Percentiles rank a stretch among this genome's conserved stretches.
These are phyloP conservation scores for Panus rudis DNA, from an alignment of 768 basidiomycete genomes.

Conservation along the genomic window DNA sequence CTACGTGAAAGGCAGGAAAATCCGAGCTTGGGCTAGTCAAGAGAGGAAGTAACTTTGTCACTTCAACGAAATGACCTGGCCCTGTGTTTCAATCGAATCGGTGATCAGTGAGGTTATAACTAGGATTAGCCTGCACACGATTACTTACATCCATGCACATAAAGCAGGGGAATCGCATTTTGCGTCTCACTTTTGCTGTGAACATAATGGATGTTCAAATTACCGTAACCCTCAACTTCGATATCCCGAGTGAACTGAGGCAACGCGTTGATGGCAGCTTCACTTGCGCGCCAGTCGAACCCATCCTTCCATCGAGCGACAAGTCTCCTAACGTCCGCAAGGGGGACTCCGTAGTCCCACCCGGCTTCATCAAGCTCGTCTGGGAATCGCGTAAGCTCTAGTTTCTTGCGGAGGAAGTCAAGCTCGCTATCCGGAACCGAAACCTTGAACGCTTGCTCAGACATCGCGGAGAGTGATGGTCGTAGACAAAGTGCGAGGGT, in stretches of 20 bases:
- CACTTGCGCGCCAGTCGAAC: constrained; percentile 51
- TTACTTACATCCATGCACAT: constrained; percentile 50
- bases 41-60: constrained; percentile 48
- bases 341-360: constrained; percentile 31
- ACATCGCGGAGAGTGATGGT: too few relatives aligned
- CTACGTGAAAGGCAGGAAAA: constrained; percentile 56
- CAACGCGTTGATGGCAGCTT: constrained; percentile 43
- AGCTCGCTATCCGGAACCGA: constrained; percentile 37
- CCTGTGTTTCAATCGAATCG: constrained; percentile 26
- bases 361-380: constrained; percentile 31
- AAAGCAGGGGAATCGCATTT: constrained; percentile 52
- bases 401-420: constrained; percentile 35
- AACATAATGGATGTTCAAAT: constrained; percentile 51
- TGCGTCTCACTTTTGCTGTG: constrained; percentile 39
- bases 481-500: too few relatives aligned
- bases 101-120: not conserved
- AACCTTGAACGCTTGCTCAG: constrained; percentile 41
- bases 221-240: constrained; percentile 38
- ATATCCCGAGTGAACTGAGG: constrained; percentile 52
- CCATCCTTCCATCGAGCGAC: constrained; percentile 42
- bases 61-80: constrained; percentile 58
- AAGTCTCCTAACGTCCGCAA: constrained; percentile 42
- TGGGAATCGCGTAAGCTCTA: constrained; percentile 42
- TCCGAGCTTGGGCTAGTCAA: constrained; percentile 31
- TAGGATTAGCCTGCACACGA: not conserved